A percentile compares a stretch with the other conserved stretches of the same genome.
These are phyloP conservation scores for Colletotrichum chrysophilum DNA, from an alignment of 2,329 filamentous ascomycete species.

Conservation along the genomic window DNA sequence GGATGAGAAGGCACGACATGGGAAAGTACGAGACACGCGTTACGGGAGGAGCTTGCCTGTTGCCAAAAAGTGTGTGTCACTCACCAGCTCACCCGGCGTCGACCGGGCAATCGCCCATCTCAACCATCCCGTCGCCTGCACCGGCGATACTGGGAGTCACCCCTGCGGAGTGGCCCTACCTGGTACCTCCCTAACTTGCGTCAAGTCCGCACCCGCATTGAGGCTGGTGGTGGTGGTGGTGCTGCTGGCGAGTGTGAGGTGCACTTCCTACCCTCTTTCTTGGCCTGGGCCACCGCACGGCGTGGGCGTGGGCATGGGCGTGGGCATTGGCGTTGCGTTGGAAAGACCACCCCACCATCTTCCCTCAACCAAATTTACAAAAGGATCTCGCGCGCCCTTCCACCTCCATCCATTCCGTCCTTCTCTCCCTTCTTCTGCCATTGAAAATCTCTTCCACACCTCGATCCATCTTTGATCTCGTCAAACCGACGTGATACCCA, in stretches of 20 bases:
- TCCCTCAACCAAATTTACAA: constrained; percentile 26
- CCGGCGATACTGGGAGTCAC: neutral
- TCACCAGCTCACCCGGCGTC: constrained; percentile 13
- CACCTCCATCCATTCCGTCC: neutral
- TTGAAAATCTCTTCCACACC: constrained; percentile 7
- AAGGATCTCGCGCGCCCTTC: constrained; percentile 13
- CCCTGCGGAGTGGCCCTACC: constrained; percentile 12
- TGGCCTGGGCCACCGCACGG: neutral
- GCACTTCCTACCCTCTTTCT: neutral
- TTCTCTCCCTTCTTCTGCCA: neutral
- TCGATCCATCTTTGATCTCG: neutral
- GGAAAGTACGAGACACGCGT: constrained; percentile 5
- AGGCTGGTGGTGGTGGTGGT: no score
- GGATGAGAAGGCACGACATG: constrained; percentile 11
- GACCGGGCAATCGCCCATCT: constrained; percentile 6
- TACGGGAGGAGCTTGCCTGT: neutral
- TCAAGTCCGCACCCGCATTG: neutral
- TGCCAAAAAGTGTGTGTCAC: constrained; percentile 12
- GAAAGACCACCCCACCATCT: constrained; percentile 31
- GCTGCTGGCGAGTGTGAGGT: no score
- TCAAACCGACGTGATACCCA: constrained; percentile 11
- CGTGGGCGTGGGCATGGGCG: neutral
- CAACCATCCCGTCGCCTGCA: neutral
- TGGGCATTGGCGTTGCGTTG: neutral
- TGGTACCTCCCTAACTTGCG: constrained; percentile 15